Conservation (phyloP, 1,139 yeast genomes). For the Pichia sp. region DNA sequence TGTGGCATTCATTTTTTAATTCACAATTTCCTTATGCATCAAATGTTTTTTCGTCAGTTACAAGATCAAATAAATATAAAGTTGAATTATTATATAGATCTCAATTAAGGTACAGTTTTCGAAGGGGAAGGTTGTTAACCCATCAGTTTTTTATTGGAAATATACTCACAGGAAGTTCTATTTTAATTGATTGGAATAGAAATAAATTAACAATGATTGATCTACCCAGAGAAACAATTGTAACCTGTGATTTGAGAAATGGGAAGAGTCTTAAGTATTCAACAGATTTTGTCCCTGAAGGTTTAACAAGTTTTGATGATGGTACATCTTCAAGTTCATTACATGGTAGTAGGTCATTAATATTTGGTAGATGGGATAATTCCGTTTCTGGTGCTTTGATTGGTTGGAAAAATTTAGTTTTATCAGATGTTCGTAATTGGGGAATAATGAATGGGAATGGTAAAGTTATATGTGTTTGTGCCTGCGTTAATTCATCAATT, state of each 20-base stretch:
- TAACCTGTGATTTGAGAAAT: slow-evolving; percentile 12
- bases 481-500: slow-evolving; percentile 8
- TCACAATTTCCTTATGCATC: slow-evolving; percentile 36
- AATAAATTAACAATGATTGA: slow-evolving; percentile 14
- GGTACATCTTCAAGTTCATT: slow-evolving; percentile 15
- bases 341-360: slow-evolving; percentile 26
- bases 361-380: slow-evolving; percentile 43
- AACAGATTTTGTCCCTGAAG: slow-evolving; percentile 24
- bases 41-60: slow-evolving; percentile 47
- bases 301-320: slow-evolving; percentile 25
- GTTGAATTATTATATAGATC: slow-evolving; percentile 47
- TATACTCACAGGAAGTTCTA: slow-evolving; percentile 1
- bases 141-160: slow-evolving; percentile 9
- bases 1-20: slow-evolving; percentile 56
- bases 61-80: slow-evolving; percentile 48
- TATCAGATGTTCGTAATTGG: slow-evolving; percentile 34
- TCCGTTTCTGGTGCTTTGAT: slow-evolving; percentile 35
- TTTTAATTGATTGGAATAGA: slow-evolving; percentile 14
- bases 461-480: slow-evolving; percentile 34
- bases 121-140: slow-evolving; percentile 38
- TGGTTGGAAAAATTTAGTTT: slow-evolving; percentile 30
- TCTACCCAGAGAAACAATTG: slow-evolving; percentile 12
- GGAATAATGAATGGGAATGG: slow-evolving; percentile 26
- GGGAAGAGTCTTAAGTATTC: slow-evolving; percentile 10
- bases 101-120: slow-evolving; percentile 36